Base-by-base conservation (phyloP, 805 yeast genomes). In the Saturnispora silvae region DNA sequence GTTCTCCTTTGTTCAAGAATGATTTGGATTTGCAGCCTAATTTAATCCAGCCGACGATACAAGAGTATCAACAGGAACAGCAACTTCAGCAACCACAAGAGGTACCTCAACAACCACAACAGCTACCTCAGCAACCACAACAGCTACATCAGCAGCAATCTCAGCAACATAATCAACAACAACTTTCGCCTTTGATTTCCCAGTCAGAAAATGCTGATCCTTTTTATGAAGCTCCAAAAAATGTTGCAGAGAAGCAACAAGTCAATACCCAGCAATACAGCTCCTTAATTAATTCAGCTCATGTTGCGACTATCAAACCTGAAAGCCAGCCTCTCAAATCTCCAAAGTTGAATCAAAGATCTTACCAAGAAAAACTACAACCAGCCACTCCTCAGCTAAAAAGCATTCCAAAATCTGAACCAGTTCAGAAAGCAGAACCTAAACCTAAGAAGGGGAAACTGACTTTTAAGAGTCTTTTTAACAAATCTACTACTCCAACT, bases 391-490 rank as follows among this genome's bases (percentile, higher is more conserved):
- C 24, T 8, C 10, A 22, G 7, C 10, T 22, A 7, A 17, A 29
- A 13, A 13, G 8, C 7, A 14, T 19, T 10, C 23, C 32, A 29
- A 26, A 26, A 18, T 13, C 14, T 8, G 30, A 5, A n/a, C 14
- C 4, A 20, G 11, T 14, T 22, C 24, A 22, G 13, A 9, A n/a
- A 16, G 9, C 19, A 16, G 13, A 33, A 7, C 10, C 25, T 14
- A 41, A 37, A 17, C 36, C 43, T 8, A 47, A 42, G 37, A 46
- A 45, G 37, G 44, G 50, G 20, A 48, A 50, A 31, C 40, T 59
- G 23, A 52, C 49, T 2, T 54, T 57, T 27, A 54, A 51, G 19
- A 47, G 55, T 3, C 40, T 57, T 4, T 57, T 59, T 38, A 51
- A 46, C 20, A 46, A 39, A 28, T 43, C 45, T 31, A 32, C 34